These are phyloP conservation scores for Thelonectria olida DNA, from an alignment of 2,329 filamentous ascomycete genomes.

Conservation along the genomic window DNA sequence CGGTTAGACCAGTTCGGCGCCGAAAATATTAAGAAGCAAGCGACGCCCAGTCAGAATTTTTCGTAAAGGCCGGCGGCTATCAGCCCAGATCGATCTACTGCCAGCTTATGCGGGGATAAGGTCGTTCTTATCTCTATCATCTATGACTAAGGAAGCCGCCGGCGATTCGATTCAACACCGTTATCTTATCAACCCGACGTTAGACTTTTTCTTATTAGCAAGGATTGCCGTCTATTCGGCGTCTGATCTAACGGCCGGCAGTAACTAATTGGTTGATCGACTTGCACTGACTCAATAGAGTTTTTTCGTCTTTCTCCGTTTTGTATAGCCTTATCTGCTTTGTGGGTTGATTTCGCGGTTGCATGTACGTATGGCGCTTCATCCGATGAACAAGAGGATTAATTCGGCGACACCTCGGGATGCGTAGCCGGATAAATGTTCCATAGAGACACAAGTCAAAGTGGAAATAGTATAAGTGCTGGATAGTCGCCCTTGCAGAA, in stretches of 20 bases:
- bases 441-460: neutral
- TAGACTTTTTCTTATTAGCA: neutral
- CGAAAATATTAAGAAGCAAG: neutral
- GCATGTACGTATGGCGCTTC: neutral
- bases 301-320: neutral
- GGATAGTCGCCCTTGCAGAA: neutral
- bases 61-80: conserved; percentile 4
- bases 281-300: neutral
- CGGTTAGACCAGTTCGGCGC: no score
- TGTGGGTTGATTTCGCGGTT: neutral
- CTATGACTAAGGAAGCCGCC: neutral
- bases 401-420: neutral
- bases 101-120: neutral
- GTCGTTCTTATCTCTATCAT: neutral
- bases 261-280: no score
- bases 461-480: neutral
- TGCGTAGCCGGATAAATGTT: neutral
- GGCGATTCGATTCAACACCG: neutral
- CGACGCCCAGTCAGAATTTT: neutral
- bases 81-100: neutral
- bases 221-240: no score
- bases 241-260: no score
- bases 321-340: neutral
- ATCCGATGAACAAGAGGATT: neutral
- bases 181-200: neutral